phyloP scores from a whole-genome alignment of 805 yeast species.

The Zygotorulaspora florentina region DNA sequence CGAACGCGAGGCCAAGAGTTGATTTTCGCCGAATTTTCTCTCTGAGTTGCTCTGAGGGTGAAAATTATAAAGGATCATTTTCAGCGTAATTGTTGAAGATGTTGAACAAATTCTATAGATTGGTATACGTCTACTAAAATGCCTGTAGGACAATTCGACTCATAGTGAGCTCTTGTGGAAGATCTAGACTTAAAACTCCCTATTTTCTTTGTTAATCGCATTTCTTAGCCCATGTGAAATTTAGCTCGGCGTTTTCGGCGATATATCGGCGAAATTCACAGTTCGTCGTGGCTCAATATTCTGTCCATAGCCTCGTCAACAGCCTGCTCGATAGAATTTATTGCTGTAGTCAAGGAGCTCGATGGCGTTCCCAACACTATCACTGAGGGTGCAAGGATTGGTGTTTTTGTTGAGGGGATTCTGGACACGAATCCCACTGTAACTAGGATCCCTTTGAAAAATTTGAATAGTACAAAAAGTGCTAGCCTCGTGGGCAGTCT shows the following conservation, averaged over 20 bases:
- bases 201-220: background rate
- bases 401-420: constrained; percentile 1
- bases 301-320: constrained; percentile 28
- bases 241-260: constrained; percentile 5
- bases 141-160: too few species aligned
- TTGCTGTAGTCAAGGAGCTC: constrained; percentile 2
- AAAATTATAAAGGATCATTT: too few species aligned
- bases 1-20: too few species aligned
- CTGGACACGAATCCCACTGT: constrained; percentile 26
- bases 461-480: constrained; percentile 33
- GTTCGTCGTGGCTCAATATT: constrained; percentile 25
- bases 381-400: constrained; percentile 8
- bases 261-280: constrained; percentile 11
- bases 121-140: too few species aligned
- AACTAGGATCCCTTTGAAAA: constrained; percentile 36
- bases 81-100: too few species aligned
- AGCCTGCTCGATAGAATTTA: constrained; percentile 16
- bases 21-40: too few species aligned
- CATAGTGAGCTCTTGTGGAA: too few species aligned
- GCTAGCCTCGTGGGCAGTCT: constrained; percentile 30
- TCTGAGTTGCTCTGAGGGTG: too few species aligned
- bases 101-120: too few species aligned
- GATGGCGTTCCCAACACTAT: constrained; percentile 1
- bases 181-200: background rate
- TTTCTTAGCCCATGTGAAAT: background rate